Evolutionary conservation across 2,329 filamentous ascomycete genomes (phyloP).

Genomic region (Diplodia intermedia): DNA sequence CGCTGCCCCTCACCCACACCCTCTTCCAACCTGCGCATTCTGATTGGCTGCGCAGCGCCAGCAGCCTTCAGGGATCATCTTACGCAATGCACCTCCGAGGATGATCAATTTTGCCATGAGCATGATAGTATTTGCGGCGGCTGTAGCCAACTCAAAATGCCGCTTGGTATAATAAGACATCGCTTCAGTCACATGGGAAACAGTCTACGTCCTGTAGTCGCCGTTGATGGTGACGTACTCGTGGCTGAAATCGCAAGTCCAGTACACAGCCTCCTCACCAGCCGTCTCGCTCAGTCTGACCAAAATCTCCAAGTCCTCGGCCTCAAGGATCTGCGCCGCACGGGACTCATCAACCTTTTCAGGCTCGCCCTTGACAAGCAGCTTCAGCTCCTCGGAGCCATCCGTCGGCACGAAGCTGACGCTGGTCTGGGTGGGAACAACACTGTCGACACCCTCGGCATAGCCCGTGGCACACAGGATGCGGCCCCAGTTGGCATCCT

Average conservation of each 20-base stretch:
- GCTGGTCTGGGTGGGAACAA: conserved; percentile 73
- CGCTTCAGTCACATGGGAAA: background rate
- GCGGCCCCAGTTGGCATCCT: conserved; percentile 98
- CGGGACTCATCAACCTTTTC: conserved; percentile 78
- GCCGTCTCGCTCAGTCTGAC: conserved; percentile 73
- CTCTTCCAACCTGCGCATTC: conserved; percentile 7
- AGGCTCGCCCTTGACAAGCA: conserved; percentile 80
- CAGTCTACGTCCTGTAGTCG: conserved; percentile 65
- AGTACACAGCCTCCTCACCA: conserved; percentile 71
- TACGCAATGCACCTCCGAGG: conserved; percentile 1
- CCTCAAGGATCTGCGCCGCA: conserved; percentile 77
- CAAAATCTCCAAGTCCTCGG: conserved; percentile 78
- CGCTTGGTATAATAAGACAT: conserved; percentile 23
- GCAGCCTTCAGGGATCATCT: background rate
- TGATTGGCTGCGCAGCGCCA: conserved; percentile 4
- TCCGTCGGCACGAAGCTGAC: conserved; percentile 81
- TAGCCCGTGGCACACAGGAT: conserved; percentile 96
- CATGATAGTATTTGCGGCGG: background rate
- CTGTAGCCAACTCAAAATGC: background rate
- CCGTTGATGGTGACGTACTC: conserved; percentile 78
- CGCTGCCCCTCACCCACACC: background rate
- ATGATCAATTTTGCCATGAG: conserved; percentile 7
- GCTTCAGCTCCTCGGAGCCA: conserved; percentile 76
- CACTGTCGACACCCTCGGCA: conserved; percentile 67
- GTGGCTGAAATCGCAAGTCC: conserved; percentile 87